Evolutionary conservation across 345 rosid species (phyloP).

Genomic region (Corchorus capsularis): DNA sequence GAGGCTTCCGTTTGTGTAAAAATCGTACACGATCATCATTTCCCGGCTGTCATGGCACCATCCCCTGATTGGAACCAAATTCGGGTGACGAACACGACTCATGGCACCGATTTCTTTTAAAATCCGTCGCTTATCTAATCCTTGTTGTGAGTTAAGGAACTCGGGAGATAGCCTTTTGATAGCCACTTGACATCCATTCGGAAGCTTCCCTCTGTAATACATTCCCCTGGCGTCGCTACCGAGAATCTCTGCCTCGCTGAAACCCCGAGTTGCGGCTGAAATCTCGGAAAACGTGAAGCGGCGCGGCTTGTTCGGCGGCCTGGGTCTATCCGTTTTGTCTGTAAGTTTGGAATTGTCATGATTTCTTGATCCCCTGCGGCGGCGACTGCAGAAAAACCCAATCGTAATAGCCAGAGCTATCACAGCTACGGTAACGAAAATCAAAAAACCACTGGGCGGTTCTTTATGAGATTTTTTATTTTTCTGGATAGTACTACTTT

Average conservation of each 20-base stretch:
- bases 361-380: constrained; percentile 27
- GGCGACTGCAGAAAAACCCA: constrained; percentile 32
- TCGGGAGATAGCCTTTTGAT: constrained; percentile 41
- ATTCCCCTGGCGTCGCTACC: constrained; percentile 44
- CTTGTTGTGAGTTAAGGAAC: constrained; percentile 38
- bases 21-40: constrained; percentile 44
- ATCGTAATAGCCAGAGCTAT: constrained; percentile 32
- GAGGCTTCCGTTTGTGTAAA: constrained; percentile 42
- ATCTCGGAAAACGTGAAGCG: constrained; percentile 40
- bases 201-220: constrained; percentile 46
- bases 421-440: constrained; percentile 38
- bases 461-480: constrained; percentile 17
- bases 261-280: constrained; percentile 42
- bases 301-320: constrained; percentile 53
- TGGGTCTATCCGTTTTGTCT: constrained; percentile 38
- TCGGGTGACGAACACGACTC: constrained; percentile 48
- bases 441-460: constrained; percentile 37
- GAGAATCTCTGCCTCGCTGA: constrained; percentile 42
- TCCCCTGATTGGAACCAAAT: constrained; percentile 47
- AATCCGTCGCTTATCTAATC: constrained; percentile 35
- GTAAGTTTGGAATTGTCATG: constrained; percentile 19
- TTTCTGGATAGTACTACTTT: neutral
- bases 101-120: constrained; percentile 44
- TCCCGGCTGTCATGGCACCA: constrained; percentile 49
- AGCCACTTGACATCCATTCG: constrained; percentile 44